Percentiles rank a stretch among this genome's conserved stretches.
These are phyloP conservation scores for Tricladium varicosporioides DNA, from an alignment of 2,329 filamentous ascomycete genomes.

Conservation along the genomic window DNA sequence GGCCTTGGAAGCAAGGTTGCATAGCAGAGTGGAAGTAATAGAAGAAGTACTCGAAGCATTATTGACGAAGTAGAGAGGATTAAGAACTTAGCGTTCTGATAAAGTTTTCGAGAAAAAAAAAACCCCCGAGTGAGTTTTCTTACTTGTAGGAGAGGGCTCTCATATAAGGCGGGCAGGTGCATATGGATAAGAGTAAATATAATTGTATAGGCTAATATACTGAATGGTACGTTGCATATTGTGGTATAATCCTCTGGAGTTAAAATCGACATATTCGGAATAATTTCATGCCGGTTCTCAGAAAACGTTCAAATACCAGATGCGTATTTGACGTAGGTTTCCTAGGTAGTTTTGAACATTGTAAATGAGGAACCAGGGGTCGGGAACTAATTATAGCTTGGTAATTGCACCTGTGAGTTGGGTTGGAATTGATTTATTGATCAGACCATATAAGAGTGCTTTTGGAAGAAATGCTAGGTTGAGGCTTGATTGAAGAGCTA, in stretches of 20 bases:
- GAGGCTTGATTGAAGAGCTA: too few relatives aligned
- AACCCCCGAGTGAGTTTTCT: neutral
- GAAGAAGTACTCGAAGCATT: conserved; percentile 7
- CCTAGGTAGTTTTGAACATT: too few relatives aligned
- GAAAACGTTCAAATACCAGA: too few relatives aligned
- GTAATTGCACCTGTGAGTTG: too few relatives aligned
- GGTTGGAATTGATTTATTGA: too few relatives aligned
- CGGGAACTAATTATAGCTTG: too few relatives aligned
- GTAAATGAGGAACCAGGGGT: too few relatives aligned
- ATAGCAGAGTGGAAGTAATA: conserved; percentile 6
- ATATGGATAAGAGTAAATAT: conserved; percentile 2
- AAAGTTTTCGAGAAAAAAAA: neutral
- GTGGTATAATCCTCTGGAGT: neutral
- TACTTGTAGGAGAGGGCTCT: neutral
- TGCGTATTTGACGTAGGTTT: too few relatives aligned
- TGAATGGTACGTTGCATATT: conserved; percentile 3
- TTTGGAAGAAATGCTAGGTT: too few relatives aligned
- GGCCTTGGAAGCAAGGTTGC: neutral
- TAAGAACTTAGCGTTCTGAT: neutral
- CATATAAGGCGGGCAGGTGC: neutral
- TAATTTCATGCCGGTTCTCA: neutral
- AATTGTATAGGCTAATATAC: conserved; percentile 9
- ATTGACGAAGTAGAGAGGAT: conserved; percentile 1
- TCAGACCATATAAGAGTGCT: too few relatives aligned
- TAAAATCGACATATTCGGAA: conserved; percentile 1